Evolutionary conservation across 2,329 filamentous ascomycete genomes (phyloP).

Genomic region (Escovopsis sp.): DNA sequence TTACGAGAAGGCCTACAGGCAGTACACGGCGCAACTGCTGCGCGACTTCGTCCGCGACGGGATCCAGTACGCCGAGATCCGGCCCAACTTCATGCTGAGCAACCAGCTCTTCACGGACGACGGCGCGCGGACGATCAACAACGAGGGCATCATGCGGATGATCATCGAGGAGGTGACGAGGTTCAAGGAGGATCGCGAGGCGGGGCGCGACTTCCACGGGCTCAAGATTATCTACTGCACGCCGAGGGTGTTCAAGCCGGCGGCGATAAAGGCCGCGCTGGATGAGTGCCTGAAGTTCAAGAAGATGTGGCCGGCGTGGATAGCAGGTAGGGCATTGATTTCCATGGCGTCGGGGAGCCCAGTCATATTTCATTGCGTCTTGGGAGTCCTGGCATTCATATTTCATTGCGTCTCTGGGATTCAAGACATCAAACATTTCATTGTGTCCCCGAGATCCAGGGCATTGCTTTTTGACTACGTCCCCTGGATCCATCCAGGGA

Average conservation of each 20-base stretch:
- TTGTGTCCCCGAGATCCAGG: too few species aligned
- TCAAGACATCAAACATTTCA: too few species aligned
- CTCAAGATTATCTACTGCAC: slow-evolving; percentile 60
- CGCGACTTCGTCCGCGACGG: slow-evolving; percentile 47
- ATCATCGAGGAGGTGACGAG: slow-evolving; percentile 37
- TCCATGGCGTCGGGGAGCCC: too few species aligned
- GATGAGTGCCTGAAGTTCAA: slow-evolving; percentile 48
- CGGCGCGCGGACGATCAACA: slow-evolving; percentile 34
- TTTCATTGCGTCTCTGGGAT: too few species aligned
- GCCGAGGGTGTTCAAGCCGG: slow-evolving; percentile 40
- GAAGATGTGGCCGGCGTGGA: slow-evolving; percentile 36
- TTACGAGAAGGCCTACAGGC: slow-evolving; percentile 45
- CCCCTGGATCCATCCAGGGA: slow-evolving; percentile 11
- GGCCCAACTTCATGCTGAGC: slow-evolving; percentile 50
- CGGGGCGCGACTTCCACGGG: slow-evolving; percentile 36
- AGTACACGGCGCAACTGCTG: slow-evolving; percentile 44
- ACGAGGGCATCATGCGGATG: slow-evolving; percentile 43
- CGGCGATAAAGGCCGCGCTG: slow-evolving; percentile 35
- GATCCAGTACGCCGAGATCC: slow-evolving; percentile 57
- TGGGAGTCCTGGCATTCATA: too few species aligned
- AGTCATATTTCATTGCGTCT: neutral
- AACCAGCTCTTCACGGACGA: slow-evolving; percentile 47
- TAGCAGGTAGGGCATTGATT: slow-evolving; percentile 37
- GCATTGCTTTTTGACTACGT: neutral
- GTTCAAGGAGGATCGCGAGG: slow-evolving; percentile 24